phyloP scores from a whole-genome alignment of 1,284 basidiomycete genomes.

The Ganoderma meredithae region DNA sequence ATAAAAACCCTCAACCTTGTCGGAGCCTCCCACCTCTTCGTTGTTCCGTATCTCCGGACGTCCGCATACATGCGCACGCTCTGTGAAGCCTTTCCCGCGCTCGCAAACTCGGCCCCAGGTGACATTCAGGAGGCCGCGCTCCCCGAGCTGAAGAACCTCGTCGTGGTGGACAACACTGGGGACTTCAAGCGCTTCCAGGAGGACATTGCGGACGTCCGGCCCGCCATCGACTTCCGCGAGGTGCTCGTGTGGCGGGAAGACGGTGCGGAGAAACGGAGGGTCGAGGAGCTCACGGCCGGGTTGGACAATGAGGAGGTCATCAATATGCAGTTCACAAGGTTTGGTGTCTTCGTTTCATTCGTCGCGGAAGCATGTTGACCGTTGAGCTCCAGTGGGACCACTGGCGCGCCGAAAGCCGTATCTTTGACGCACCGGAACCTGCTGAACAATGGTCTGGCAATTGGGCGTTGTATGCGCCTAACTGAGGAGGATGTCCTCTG shows the following conservation, averaged over 20 bases:
- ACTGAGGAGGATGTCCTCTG: slow-evolving; percentile 72
- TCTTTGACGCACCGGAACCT: slow-evolving; percentile 81
- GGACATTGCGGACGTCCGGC: slow-evolving; percentile 53
- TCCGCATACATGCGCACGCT: slow-evolving; percentile 71
- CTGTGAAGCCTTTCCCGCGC: slow-evolving; percentile 62
- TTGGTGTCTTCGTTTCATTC: slow-evolving; percentile 10
- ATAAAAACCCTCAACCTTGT: slow-evolving; percentile 69
- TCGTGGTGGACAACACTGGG: slow-evolving; percentile 72
- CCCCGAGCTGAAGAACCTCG: slow-evolving; percentile 69
- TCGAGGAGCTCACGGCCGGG: slow-evolving; percentile 49
- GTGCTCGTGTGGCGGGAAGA: slow-evolving; percentile 67
- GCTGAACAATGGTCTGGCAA: slow-evolving; percentile 79
- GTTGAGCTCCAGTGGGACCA: slow-evolving; percentile 67
- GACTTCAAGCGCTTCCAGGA: slow-evolving; percentile 46
- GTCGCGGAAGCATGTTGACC: neutral
- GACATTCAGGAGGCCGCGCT: slow-evolving; percentile 66
- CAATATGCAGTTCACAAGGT: slow-evolving; percentile 88
- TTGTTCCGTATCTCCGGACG: slow-evolving; percentile 74
- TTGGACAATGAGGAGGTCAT: slow-evolving; percentile 73
- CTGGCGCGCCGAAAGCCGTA: slow-evolving; percentile 81
- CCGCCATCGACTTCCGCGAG: slow-evolving; percentile 73
- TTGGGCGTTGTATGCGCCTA: slow-evolving; percentile 75
- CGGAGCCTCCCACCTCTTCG: slow-evolving; percentile 74
- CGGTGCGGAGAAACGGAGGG: slow-evolving; percentile 47
- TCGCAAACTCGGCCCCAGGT: slow-evolving; percentile 58